These are phyloP conservation scores for Fusarium nelsonii DNA, from an alignment of 2,329 filamentous ascomycete species.

Conservation along the genomic window DNA sequence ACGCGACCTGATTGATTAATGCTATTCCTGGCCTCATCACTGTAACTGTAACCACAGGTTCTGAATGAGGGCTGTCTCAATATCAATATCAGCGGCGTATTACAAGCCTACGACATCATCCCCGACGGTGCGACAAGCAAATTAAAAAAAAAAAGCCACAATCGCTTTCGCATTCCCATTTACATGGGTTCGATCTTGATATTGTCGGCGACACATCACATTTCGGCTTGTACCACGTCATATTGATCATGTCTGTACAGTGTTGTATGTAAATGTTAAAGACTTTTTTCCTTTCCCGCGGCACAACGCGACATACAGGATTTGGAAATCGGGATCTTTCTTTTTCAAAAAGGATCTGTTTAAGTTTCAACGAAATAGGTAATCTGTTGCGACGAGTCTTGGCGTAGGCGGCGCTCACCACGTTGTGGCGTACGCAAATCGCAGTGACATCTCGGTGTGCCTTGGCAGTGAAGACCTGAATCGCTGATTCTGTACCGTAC, in stretches of 20 bases:
- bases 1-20: slow-evolving; percentile 14
- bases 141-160: slow-evolving; percentile 12
- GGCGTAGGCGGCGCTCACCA: slow-evolving; percentile 35
- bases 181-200: not conserved
- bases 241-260: not conserved
- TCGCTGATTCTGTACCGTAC: not conserved
- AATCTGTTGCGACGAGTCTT: slow-evolving; percentile 14
- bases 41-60: slow-evolving; percentile 1
- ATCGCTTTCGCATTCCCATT: slow-evolving; percentile 24
- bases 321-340: slow-evolving; percentile 17
- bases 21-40: slow-evolving; percentile 32
- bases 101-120: slow-evolving; percentile 7
- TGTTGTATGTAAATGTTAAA: not conserved
- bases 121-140: slow-evolving; percentile 20
- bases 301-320: not conserved
- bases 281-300: not conserved
- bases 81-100: not conserved
- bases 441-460: slow-evolving; percentile 25
- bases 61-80: slow-evolving; percentile 1
- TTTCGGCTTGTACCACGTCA: slow-evolving; percentile 22
- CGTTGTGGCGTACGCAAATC: slow-evolving; percentile 13
- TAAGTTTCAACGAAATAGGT: slow-evolving; percentile 21
- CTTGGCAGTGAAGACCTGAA: slow-evolving; percentile 8
- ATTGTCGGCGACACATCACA: slow-evolving; percentile 14
- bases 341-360: slow-evolving; percentile 12